Percentiles rank a stretch among this genome's conserved stretches.
phyloP scores from a whole-genome alignment of 345 rosid genomes.

The Citrus trifoliata region DNA sequence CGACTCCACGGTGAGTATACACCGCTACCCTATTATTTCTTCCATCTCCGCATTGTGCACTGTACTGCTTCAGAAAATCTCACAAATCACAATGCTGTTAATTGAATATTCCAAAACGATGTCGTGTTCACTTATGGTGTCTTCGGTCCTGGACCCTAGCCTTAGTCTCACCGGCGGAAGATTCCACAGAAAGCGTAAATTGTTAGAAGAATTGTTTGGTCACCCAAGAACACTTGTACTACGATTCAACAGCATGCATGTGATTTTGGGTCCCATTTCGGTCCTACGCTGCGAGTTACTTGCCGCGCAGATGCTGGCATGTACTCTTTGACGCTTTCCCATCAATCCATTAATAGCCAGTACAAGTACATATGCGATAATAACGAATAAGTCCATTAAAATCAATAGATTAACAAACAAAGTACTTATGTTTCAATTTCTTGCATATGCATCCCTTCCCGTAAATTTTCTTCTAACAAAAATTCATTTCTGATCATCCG shows the following conservation, averaged over 20 bases:
- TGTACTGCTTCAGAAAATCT: neutral
- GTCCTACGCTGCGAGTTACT: neutral
- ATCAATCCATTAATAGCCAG: neutral
- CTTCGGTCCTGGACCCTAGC: neutral
- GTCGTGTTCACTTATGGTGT: neutral
- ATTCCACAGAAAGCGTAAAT: neutral
- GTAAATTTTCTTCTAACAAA: neutral
- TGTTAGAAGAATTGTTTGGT: neutral
- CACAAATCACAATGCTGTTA: neutral
- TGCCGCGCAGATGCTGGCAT: neutral
- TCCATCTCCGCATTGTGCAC: neutral
- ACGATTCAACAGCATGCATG: neutral
- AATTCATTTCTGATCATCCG: too few species aligned
- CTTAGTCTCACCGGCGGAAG: neutral
- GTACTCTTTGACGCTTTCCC: too few species aligned
- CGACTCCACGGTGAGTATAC: slow-evolving; percentile 45
- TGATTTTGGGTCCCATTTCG: neutral
- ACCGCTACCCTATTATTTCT: neutral
- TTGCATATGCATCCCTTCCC: neutral
- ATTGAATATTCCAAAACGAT: neutral
- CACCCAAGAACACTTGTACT: neutral
- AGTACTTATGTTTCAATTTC: neutral
- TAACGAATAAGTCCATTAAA: neutral
- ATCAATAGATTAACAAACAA: neutral
- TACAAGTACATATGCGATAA: neutral